These are phyloP conservation scores for Pestalotiopsis sp. DNA, from an alignment of 2,329 filamentous ascomycete species.

Conservation along the genomic window DNA sequence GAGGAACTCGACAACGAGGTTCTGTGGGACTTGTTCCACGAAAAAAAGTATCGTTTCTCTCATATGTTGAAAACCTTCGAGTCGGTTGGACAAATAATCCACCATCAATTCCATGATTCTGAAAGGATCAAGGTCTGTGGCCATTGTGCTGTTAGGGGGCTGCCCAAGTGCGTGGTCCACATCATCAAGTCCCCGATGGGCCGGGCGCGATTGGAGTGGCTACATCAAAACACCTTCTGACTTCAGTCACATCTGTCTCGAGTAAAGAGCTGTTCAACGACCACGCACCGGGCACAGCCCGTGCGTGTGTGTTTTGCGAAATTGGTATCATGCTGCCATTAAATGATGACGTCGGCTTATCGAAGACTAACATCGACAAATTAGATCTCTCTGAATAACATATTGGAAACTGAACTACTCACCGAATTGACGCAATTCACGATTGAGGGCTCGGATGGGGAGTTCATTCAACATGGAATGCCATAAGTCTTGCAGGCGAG, in stretches of 20 bases:
- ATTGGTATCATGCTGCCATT: too few relatives aligned
- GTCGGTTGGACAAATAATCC: background rate
- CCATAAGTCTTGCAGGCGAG: background rate
- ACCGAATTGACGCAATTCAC: background rate
- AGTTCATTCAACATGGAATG: background rate
- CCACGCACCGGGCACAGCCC: background rate
- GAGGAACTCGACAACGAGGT: background rate
- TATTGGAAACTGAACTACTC: too few relatives aligned
- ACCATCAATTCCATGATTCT: background rate
- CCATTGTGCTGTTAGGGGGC: background rate
- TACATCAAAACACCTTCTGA: background rate
- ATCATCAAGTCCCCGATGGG: background rate
- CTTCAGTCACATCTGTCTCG: background rate
- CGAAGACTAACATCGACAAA: background rate
- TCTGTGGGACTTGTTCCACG: background rate
- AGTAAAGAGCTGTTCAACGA: background rate
- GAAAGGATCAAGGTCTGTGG: background rate
- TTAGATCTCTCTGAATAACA: background rate
- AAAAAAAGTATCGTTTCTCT: background rate
- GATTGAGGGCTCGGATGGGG: background rate
- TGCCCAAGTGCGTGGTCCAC: background rate
- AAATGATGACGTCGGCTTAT: too few relatives aligned
- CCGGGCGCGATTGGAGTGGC: too few relatives aligned
- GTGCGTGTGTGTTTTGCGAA: too few relatives aligned
- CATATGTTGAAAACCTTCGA: background rate